Percentiles rank a stretch among this genome's conserved stretches.
Evolutionary conservation across 106 monocot species (phyloP).

Genomic region (Acorus calamus): DNA sequence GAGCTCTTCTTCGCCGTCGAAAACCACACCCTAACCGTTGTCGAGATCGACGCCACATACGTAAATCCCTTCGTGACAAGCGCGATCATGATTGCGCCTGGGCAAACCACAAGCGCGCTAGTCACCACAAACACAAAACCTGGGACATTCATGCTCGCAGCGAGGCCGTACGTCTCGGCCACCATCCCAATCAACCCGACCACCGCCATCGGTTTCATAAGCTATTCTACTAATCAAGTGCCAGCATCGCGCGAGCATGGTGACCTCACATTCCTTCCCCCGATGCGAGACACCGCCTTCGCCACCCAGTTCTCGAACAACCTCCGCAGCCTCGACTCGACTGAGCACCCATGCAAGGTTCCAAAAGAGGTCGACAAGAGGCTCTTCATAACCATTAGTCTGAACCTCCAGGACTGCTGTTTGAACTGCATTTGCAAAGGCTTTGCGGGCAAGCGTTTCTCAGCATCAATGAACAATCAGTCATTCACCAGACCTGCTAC

Average conservation of each 20-base stretch:
- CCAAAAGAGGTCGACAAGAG: conserved; percentile 8
- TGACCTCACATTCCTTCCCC: conserved; percentile 6
- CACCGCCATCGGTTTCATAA: conserved; percentile 6
- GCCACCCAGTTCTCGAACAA: conserved; percentile 10
- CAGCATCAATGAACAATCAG: conserved; percentile 64
- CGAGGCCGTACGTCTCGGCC: background rate
- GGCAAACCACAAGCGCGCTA: conserved; percentile 8
- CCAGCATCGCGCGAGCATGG: background rate
- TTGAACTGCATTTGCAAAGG: background rate
- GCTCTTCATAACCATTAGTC: conserved; percentile 9
- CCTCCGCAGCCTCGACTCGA: conserved; percentile 3
- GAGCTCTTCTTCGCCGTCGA: conserved; percentile 20
- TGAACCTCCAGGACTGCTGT: conserved; percentile 4
- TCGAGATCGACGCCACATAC: conserved; percentile 16
- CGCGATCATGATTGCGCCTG: conserved; percentile 7
- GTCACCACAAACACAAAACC: background rate
- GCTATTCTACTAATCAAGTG: background rate
- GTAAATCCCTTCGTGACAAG: conserved; percentile 4
- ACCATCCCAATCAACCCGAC: conserved; percentile 2
- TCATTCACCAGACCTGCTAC: conserved; percentile 45
- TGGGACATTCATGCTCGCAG: conserved; percentile 8
- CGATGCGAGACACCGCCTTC: conserved; percentile 6
- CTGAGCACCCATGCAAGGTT: background rate
- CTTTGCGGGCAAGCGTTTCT: background rate
- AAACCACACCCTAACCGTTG: conserved; percentile 11